phyloP scores from a whole-genome alignment of 768 basidiomycete species.

The Collybiopsis confluens region DNA sequence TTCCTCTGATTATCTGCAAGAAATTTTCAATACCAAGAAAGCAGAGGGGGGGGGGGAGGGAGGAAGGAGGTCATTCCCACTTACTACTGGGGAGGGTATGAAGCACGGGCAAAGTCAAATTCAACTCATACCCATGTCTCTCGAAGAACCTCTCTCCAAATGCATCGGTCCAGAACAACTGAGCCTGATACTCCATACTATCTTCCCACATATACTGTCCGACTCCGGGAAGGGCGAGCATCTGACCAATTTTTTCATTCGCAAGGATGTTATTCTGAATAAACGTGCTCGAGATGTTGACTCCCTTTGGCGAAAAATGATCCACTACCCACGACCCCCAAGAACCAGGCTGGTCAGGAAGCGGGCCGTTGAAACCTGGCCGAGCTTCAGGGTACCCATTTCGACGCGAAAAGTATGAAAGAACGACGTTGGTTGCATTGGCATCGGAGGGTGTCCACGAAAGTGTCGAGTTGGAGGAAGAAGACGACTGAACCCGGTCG shows the following conservation, averaged over 20 bases:
- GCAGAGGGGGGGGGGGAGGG: neutral
- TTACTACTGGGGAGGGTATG: conserved; percentile 10
- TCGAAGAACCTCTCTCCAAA: conserved; percentile 12
- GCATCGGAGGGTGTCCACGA: conserved; percentile 9
- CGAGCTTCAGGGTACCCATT: conserved; percentile 15
- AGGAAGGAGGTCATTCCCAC: conserved; percentile 2
- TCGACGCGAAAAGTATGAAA: conserved; percentile 14
- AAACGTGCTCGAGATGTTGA: conserved; percentile 11
- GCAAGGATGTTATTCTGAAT: conserved; percentile 13
- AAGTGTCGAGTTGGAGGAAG: conserved; percentile 5
- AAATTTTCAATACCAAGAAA: neutral
- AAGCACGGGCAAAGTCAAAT: conserved; percentile 13
- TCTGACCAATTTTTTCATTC: conserved; percentile 7
- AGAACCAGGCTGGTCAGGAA: conserved; percentile 10
- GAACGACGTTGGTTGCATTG: conserved; percentile 12
- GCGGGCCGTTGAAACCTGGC: conserved; percentile 11
- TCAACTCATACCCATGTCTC: conserved; percentile 16
- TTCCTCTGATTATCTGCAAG: neutral
- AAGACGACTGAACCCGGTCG: conserved; percentile 7
- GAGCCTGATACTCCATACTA: conserved; percentile 13
- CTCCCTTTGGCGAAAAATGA: conserved; percentile 13
- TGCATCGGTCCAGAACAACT: conserved; percentile 14
- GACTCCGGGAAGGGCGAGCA: conserved; percentile 13
- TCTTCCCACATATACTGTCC: conserved; percentile 17
- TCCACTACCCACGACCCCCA: conserved; percentile 16